Conservation (phyloP, 352 stramenopile genomes). For the Globisporangium mamillatum region DNA sequence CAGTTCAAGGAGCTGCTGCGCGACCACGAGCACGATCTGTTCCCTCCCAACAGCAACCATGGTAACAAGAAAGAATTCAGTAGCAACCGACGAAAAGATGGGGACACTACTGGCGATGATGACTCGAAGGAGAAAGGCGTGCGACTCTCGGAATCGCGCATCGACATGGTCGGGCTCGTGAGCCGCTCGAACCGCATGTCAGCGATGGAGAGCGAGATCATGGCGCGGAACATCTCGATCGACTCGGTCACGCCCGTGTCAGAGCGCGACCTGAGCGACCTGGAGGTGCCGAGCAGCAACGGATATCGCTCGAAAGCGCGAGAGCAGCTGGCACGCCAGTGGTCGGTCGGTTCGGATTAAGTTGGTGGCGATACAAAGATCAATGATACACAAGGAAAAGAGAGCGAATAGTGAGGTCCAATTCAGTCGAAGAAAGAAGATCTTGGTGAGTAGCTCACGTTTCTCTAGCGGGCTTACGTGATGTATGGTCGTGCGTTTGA, state of each 20-base stretch:
- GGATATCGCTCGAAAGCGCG: slow-evolving; percentile 53
- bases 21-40: slow-evolving; percentile 46
- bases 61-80: background rate
- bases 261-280: slow-evolving; percentile 20
- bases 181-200: slow-evolving; percentile 12
- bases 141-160: slow-evolving; percentile 31
- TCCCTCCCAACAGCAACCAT: slow-evolving; percentile 19
- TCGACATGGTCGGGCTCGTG: slow-evolving; percentile 19
- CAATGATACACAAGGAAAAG: background rate
- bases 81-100: background rate
- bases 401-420: background rate
- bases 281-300: slow-evolving; percentile 49
- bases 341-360: slow-evolving; percentile 46
- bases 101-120: slow-evolving; percentile 8
- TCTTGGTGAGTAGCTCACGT: background rate
- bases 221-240: slow-evolving; percentile 29
- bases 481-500: slow-evolving; percentile 8
- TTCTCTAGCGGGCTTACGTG: background rate
- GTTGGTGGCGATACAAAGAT: slow-evolving; percentile 2
- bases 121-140: slow-evolving; percentile 14
- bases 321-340: slow-evolving; percentile 56
- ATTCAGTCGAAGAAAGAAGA: background rate
- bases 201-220: slow-evolving; percentile 8
- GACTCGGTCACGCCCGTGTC: slow-evolving; percentile 51
- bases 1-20: slow-evolving; percentile 64